Conservation (phyloP, 2,329 filamentous ascomycete genomes). For the Cercospora berteroae region DNA sequence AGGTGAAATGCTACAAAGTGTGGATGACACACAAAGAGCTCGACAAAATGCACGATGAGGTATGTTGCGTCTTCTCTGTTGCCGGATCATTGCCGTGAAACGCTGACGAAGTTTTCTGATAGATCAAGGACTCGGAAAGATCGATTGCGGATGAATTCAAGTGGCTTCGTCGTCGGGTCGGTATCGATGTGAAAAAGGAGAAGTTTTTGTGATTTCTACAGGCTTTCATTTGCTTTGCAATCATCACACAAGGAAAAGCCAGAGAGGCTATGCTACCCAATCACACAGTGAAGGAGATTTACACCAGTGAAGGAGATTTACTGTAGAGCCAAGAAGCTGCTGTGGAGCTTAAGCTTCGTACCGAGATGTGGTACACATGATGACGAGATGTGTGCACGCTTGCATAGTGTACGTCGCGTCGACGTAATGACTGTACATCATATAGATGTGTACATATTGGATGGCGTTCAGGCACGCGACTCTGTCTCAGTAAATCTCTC, state of each 20-base stretch:
- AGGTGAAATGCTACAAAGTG: neutral
- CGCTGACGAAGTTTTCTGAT: neutral
- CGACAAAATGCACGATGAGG: neutral
- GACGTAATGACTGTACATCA: slow-evolving; percentile 4
- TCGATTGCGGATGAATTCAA: neutral
- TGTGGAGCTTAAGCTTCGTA: slow-evolving; percentile 6
- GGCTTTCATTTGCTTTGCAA: neutral
- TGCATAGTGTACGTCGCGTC: slow-evolving; percentile 4
- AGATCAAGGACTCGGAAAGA: neutral
- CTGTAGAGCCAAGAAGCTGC: neutral
- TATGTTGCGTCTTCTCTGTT: neutral
- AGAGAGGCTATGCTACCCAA: neutral
- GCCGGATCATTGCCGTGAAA: neutral
- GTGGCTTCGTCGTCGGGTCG: neutral
- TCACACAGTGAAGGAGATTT: neutral
- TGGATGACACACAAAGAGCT: neutral
- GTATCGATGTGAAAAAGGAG: neutral
- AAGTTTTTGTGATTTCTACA: neutral
- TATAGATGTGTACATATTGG: neutral
- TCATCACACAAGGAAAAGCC: neutral
- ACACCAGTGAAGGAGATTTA: neutral
- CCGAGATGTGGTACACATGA: neutral
- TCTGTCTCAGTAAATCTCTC: neutral
- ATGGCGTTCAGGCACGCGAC: neutral
- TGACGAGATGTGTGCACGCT: slow-evolving; percentile 2